phyloP scores from a whole-genome alignment of 306 rosid species.

The Lablab purpureus region DNA sequence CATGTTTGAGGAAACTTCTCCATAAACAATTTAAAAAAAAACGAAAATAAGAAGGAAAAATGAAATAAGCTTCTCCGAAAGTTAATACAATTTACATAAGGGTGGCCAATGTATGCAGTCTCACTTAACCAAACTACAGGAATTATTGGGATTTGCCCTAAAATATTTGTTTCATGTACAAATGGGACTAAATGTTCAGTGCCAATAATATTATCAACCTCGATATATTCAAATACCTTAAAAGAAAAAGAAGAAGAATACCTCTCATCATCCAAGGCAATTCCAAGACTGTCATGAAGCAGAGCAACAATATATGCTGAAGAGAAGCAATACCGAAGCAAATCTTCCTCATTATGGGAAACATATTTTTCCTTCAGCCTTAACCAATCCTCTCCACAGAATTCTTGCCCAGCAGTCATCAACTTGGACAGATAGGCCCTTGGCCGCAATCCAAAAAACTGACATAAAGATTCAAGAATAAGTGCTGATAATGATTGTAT shows the following conservation, averaged over 20 bases:
- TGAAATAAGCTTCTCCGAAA: no score
- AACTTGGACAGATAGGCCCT: conserved; percentile 79
- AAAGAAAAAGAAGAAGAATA: conserved; percentile 41
- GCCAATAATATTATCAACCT: conserved; percentile 33
- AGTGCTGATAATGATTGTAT: background rate
- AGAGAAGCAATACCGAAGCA: conserved; percentile 91
- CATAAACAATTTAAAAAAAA: no score
- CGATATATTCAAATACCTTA: conserved; percentile 5
- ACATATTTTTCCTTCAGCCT: conserved; percentile 62
- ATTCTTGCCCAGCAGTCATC: conserved; percentile 80
- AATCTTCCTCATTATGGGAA: conserved; percentile 70
- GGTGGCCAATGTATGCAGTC: background rate
- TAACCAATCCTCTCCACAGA: conserved; percentile 89
- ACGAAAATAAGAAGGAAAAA: no score
- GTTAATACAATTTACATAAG: background rate
- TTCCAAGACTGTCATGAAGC: conserved; percentile 95
- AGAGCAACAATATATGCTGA: conserved; percentile 92
- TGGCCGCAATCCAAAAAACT: conserved; percentile 83
- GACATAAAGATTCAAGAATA: conserved; percentile 30
- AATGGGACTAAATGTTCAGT: conserved; percentile 13
- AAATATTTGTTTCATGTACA: background rate
- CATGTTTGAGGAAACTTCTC: no score
- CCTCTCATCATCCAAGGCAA: conserved; percentile 88
- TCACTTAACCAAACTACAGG: background rate
- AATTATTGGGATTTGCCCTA: conserved; percentile 11